Evolutionary conservation across 2,329 filamentous ascomycete species (phyloP).

Genomic region (Neocucurbitaria cava): DNA sequence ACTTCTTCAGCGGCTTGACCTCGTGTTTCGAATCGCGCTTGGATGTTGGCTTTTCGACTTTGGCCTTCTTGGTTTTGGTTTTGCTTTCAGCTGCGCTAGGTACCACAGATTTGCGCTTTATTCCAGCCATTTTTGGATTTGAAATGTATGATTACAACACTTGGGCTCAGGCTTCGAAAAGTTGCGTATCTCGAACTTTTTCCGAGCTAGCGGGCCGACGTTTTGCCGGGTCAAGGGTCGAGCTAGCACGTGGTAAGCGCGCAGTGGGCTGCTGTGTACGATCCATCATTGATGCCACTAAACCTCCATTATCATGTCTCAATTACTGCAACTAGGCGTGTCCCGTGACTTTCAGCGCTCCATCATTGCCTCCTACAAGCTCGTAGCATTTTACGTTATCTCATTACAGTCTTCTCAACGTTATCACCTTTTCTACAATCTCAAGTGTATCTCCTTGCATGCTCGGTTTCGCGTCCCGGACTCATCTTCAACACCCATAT

Average conservation of each 20-base stretch:
- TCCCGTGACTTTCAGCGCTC: background rate
- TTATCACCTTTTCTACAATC: background rate
- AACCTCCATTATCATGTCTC: background rate
- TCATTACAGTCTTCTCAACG: background rate
- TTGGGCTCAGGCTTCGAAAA: conserved; percentile 15
- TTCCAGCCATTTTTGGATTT: conserved; percentile 39
- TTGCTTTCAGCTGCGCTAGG: conserved; percentile 26
- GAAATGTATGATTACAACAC: conserved; percentile 10
- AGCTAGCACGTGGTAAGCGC: background rate
- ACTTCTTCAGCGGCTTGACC: conserved; percentile 35
- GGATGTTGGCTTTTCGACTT: conserved; percentile 40
- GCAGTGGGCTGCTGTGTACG: too few relatives aligned
- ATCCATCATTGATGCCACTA: too few relatives aligned
- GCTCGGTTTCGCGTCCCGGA: background rate
- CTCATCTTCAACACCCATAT: background rate
- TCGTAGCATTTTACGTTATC: background rate
- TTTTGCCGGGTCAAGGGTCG: conserved; percentile 7
- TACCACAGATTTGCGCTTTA: conserved; percentile 42
- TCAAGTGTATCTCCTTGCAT: background rate
- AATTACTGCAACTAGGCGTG: background rate
- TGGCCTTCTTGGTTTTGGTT: conserved; percentile 48
- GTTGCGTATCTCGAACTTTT: conserved; percentile 35
- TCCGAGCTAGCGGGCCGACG: conserved; percentile 24
- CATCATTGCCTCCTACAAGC: background rate
- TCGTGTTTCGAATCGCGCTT: conserved; percentile 37